phyloP scores from a whole-genome alignment of 1,284 basidiomycete species.

The Tylopilus orsonianus region DNA sequence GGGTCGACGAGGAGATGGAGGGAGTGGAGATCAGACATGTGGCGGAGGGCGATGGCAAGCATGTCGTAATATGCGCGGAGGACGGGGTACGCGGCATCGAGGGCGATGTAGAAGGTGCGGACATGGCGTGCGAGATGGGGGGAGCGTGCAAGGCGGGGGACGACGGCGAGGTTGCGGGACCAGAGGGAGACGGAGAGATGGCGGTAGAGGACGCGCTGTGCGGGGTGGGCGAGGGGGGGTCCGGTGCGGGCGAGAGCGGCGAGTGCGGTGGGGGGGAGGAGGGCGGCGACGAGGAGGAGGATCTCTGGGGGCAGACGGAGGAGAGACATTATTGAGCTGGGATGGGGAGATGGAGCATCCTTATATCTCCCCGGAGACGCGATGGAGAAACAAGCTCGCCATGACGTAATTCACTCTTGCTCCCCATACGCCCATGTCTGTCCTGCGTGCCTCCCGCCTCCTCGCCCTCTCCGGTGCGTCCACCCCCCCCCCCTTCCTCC shows the following conservation, averaged over 20 bases:
- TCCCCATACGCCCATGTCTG: neutral
- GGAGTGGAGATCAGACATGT: conserved; percentile 57
- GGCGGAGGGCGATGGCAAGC: conserved; percentile 51
- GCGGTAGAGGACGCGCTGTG: conserved; percentile 62
- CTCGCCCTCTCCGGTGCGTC: neutral
- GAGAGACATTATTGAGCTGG: conserved; percentile 24
- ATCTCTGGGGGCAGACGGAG: conserved; percentile 53
- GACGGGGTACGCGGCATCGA: conserved; percentile 42
- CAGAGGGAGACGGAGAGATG: conserved; percentile 46
- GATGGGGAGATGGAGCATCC: neutral
- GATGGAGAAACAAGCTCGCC: too few species aligned
- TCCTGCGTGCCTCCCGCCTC: neutral
- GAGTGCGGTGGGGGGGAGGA: conserved; percentile 42
- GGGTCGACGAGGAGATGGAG: conserved; percentile 58
- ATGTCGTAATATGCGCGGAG: conserved; percentile 47
- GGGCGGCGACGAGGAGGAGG: conserved; percentile 45
- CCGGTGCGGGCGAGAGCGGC: conserved; percentile 46
- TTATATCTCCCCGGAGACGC: neutral
- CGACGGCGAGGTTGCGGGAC: conserved; percentile 46
- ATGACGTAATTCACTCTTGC: conserved; percentile 22
- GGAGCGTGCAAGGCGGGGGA: conserved; percentile 53
- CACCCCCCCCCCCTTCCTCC: neutral
- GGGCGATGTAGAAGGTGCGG: conserved; percentile 54
- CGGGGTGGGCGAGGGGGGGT: conserved; percentile 44
- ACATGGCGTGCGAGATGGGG: conserved; percentile 58